Evolutionary conservation across 192 early-diverging fungal genomes (phyloP), one percentile per base, ranked within the genome.

Genomic region (Umbelopsis isabellina): DNA sequence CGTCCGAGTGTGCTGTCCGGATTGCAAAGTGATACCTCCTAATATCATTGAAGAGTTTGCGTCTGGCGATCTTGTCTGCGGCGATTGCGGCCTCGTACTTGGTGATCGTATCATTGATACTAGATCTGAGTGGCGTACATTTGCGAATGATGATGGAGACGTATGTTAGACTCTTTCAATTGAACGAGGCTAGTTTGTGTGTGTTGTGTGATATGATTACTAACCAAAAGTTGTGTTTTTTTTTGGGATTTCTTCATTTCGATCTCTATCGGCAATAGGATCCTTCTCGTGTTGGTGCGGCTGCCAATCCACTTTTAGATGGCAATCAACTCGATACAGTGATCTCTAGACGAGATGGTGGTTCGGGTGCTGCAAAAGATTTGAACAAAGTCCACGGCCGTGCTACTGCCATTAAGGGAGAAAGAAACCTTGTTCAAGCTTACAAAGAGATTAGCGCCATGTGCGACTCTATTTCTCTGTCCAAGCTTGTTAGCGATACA

Each of bases 121-220:
- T 30, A 89, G 96, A 12, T 95, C 93, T 1, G 97, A 99, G 77
- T 99, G 97, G 97, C 91, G 97, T 55, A 99, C 95, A 23, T 94
- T 95, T 74, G 88, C 93, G 22, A 94, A 94, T 75, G 95, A 95
- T 68, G 94, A 90, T 71, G 92, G 90, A 51, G 93, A 93, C 74
- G 75, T 77, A 78, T 67, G 76, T 70, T 55, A 47, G 25, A 30
- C 4, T 33, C 22, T 5, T 65, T 46, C 20, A 15, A 3, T 41
- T 48, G 41, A 23, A 20, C 22, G 41, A 46, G 11, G 13, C 20
- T 49, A 20, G 55, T 35, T 30, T 61, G 55, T 25, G 30, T 10
- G 55, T 61, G 55, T n/a, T 61, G 52, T 15, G 3, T 61, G 18
- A 35, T 35, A 21, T 22, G 21, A 52, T 52, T 25, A 52, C 51